Evolutionary conservation across 1,139 yeast genomes (phyloP), one percentile per base, ranked within the genome.

Genomic region (Yamadazyma atlantica): DNA sequence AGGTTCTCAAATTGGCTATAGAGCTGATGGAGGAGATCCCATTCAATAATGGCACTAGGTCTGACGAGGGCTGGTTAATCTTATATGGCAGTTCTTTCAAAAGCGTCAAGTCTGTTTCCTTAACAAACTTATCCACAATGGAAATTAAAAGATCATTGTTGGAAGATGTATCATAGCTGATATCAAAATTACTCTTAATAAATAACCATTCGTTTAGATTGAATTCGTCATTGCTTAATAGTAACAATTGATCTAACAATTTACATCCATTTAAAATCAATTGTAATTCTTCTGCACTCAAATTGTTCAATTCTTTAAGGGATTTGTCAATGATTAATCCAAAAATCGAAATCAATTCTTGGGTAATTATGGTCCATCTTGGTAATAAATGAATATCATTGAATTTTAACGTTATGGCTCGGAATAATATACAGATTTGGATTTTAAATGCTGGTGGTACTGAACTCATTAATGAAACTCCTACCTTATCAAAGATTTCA

Each of bases 141-240:
- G 82, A 55, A 33, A 66, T 46, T 48, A 72, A 74, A 23, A 80
- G 70, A 8, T 86, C 80, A 17, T 41, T 40, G 24, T 33, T 21
- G 12, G 23, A 28, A 22, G 38, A 29, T 16, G 38, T 36, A 28
- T 28, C 21, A 28, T 28, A 28, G 21, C 30, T 28, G 9, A 47
- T 36, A 46, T 84, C 89, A 27, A 83, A 74, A 17, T 78, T 80
- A 48, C 85, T 86, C 24, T 83, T 74, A 11, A 90, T 75, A 57
- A 88, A 92, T 1, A 90, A 66, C 97, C 97, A 92, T 51, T 87
- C 92, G 48, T 78, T 73, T 48, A 85, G 60, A 51, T 82, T 83
- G 59, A 92, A 90, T 38, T 88, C 96, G 53, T 89, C 97, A 37
- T 73, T 73, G 29, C 81, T 77, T 37, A 88, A 53, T 8, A 85